Conservation (phyloP, 257 asterid species). For the Echium plantagineum region DNA sequence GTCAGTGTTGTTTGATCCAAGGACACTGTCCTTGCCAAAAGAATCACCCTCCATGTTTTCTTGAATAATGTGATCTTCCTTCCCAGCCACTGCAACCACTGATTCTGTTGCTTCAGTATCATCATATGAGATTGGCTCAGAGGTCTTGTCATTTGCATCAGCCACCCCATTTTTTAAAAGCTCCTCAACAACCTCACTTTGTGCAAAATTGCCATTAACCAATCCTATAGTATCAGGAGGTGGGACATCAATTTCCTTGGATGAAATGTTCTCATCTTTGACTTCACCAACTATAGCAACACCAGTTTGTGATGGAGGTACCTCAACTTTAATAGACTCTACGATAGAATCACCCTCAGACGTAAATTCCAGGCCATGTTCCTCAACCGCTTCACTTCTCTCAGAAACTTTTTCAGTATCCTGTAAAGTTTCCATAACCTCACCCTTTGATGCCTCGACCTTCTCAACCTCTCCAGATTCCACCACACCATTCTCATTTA, state of each 20-base stretch:
- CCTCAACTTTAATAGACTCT: conserved; percentile 31
- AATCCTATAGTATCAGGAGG: conserved; percentile 9
- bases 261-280: conserved; percentile 14
- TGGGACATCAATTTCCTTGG: conserved; percentile 23
- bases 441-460: conserved; percentile 2
- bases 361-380: conserved; percentile 14
- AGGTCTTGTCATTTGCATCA: conserved; percentile 14
- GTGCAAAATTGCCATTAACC: conserved; percentile 18
- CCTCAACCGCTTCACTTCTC: conserved; percentile 12
- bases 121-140: conserved; percentile 20
- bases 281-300: conserved; percentile 33
- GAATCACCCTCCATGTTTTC: conserved; percentile 6
- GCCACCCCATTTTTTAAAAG: conserved; percentile 11
- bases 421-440: not conserved
- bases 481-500: conserved; percentile 19
- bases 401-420: conserved; percentile 5
- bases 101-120: conserved; percentile 16
- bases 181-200: conserved; percentile 15
- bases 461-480: conserved; percentile 11
- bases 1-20: conserved; percentile 9
- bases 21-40: conserved; percentile 3
- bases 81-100: conserved; percentile 20
- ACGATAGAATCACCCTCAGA: conserved; percentile 36
- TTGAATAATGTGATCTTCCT: conserved; percentile 8
- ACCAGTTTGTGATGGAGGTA: conserved; percentile 16